A percentile compares a stretch with the other conserved stretches of the same genome.
Evolutionary conservation across 352 stramenopile genomes (phyloP).

Genomic region (Pythium periplocum): DNA sequence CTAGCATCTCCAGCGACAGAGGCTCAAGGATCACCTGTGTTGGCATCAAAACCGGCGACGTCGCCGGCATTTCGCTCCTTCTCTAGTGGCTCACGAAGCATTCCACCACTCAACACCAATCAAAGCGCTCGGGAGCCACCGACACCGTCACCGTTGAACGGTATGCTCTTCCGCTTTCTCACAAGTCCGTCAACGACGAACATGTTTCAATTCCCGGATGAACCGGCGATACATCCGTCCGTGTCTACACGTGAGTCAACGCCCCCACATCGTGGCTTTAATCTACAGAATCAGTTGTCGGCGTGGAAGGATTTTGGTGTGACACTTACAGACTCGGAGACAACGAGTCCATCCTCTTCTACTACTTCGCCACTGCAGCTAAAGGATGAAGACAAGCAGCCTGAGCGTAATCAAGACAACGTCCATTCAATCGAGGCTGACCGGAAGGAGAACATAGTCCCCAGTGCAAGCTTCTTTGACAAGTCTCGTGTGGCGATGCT

Average conservation of each 20-base stretch:
- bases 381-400: neutral
- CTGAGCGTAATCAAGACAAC: conserved; percentile 3
- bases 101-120: no score
- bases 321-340: conserved; percentile 24
- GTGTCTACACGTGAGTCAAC: neutral
- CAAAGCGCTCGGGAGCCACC: no score
- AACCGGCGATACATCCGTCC: no score
- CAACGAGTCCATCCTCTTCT: conserved; percentile 3
- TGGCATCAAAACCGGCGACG: no score
- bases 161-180: conserved; percentile 25
- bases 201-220: no score
- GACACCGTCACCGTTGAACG: neutral
- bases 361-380: neutral
- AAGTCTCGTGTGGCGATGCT: conserved; percentile 55
- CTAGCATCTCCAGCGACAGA: no score
- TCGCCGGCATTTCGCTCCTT: no score
- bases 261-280: conserved; percentile 12
- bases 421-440: neutral
- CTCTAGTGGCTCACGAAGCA: no score
- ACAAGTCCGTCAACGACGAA: conserved; percentile 1
- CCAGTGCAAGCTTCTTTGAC: conserved; percentile 6
- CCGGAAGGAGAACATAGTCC: neutral
- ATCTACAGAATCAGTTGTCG: conserved; percentile 52
- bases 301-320: conserved; percentile 42
- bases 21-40: no score